Percentiles rank a stretch among this genome's conserved stretches.
phyloP scores from a whole-genome alignment of 495 filamentous ascomycete genomes.

The Penicillium goetzii region DNA sequence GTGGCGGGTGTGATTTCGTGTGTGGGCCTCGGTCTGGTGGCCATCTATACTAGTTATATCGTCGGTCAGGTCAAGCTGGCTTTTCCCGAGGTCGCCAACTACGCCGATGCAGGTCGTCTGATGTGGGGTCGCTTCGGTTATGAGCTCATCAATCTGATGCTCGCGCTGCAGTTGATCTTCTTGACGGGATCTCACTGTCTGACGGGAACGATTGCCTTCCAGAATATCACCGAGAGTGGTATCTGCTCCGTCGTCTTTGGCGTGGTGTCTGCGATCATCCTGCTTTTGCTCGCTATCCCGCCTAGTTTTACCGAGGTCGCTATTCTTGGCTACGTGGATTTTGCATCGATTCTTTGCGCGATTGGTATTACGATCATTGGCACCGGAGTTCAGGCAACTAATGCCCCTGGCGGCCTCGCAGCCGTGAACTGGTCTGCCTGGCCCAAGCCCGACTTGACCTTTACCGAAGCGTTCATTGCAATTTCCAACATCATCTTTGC shows the following conservation, averaged over 20 bases:
- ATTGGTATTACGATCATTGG: constrained; percentile 72
- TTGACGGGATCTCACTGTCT: constrained; percentile 72
- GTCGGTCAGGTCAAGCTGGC: constrained; percentile 71
- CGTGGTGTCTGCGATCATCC: constrained; percentile 62
- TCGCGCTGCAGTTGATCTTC: constrained; percentile 66
- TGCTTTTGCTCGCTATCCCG: constrained; percentile 64
- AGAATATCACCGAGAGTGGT: constrained; percentile 60
- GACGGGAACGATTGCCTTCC: constrained; percentile 71
- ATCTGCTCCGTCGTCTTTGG: constrained; percentile 67
- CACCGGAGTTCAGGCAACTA: constrained; percentile 52
- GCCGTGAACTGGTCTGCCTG: constrained; percentile 45
- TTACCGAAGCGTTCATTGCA: constrained; percentile 56
- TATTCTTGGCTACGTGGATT: constrained; percentile 64
- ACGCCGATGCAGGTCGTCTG: constrained; percentile 68
- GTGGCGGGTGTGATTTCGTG: constrained; percentile 57
- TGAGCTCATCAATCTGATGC: constrained; percentile 63
- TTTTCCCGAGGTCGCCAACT: constrained; percentile 65
- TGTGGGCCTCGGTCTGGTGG: constrained; percentile 61
- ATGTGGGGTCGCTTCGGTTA: constrained; percentile 65
- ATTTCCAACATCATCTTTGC: constrained; percentile 75
- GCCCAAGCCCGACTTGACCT: constrained; percentile 36
- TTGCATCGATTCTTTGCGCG: constrained; percentile 64
- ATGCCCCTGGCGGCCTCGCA: constrained; percentile 36
- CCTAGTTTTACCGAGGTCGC: constrained; percentile 58
- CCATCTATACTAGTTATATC: constrained; percentile 74